Base-by-base conservation (phyloP, 768 basidiomycete species). In the Rhodotorula kratochvilovae region DNA sequence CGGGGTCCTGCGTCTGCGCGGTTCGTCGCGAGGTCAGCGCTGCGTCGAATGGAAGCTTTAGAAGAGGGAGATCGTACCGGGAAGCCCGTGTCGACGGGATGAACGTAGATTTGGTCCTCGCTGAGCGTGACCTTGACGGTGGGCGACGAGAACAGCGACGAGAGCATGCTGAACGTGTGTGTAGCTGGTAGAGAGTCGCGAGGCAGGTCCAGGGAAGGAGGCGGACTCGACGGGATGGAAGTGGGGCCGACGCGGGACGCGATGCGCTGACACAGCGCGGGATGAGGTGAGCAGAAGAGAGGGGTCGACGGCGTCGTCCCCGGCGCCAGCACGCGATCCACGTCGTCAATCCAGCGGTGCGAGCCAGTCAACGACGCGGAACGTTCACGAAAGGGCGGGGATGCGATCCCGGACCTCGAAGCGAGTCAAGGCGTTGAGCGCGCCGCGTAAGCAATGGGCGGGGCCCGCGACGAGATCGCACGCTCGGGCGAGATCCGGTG, bases 41-140 rank as follows among this genome's bases (percentile, higher is more conserved):
- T 3, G n/a, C 27, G n/a, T 13, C n/a, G 4, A n/a, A n/a, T n/a
- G n/a, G n/a, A n/a, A n/a, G n/a, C n/a, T n/a, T n/a, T n/a, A n/a
- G n/a, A n/a, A n/a, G 29, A 31, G 25, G 7, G 21, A 6, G 17
- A 16, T 46, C 65, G 45, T 0, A 71, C 70, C 5, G 70, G 70
- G 31, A 50, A 71, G 45, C 43, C 31, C 1, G 43, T n/a, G 19
- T 51, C 50, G 27, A 71, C 17, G 1, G 71, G 66, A 25, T 67
- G 66, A 1, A 67, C 35, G 48, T 68, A 61, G 45, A 68, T 8
- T 27, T 59, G 45, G 50, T 72, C 70, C 16, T 67, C 66, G 33
- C 63, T 61, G 56, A 72, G 65, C 3, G 66, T 42, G 61, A 72
- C 51, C 16, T 42, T 57, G 66, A 72, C 55, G n/a, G 66, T 46